Conservation (phyloP, 2,329 filamentous ascomycete genomes). For the Trichoderma afroharzianum region DNA sequence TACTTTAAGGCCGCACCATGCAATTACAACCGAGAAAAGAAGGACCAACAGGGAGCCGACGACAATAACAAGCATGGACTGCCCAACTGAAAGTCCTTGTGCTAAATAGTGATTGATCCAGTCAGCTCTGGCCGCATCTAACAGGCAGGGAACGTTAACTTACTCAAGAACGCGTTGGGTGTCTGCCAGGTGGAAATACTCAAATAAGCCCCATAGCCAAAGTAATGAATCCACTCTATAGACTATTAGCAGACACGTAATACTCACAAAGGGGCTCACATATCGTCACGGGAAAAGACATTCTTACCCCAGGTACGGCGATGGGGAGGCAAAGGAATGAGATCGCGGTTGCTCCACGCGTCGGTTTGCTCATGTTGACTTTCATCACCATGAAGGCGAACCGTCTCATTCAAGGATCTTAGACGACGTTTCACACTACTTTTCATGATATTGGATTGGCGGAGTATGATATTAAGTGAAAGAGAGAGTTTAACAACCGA, state of each 20-base stretch:
- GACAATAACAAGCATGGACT: neutral
- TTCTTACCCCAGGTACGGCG: neutral
- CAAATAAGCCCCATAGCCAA: neutral
- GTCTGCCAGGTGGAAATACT: neutral
- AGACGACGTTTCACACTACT: neutral
- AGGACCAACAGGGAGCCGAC: neutral
- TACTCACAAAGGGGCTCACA: fast-evolving
- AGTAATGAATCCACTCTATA: neutral
- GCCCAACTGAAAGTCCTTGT: neutral
- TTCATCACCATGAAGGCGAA: neutral
- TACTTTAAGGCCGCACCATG: neutral
- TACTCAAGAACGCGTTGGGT: neutral
- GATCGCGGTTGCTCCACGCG: neutral
- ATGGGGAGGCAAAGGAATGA: neutral
- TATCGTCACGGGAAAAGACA: neutral
- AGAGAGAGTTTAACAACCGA: neutral
- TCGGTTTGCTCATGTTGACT: neutral
- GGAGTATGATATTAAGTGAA: neutral
- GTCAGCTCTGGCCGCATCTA: neutral
- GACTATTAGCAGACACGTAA: neutral
- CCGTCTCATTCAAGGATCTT: neutral
- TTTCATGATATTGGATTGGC: neutral
- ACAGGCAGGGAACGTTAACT: neutral
- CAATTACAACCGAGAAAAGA: neutral
- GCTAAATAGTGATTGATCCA: neutral